These are phyloP conservation scores for Trichoderma sp. DNA, from an alignment of 2,329 filamentous ascomycete genomes.

Conservation along the genomic window DNA sequence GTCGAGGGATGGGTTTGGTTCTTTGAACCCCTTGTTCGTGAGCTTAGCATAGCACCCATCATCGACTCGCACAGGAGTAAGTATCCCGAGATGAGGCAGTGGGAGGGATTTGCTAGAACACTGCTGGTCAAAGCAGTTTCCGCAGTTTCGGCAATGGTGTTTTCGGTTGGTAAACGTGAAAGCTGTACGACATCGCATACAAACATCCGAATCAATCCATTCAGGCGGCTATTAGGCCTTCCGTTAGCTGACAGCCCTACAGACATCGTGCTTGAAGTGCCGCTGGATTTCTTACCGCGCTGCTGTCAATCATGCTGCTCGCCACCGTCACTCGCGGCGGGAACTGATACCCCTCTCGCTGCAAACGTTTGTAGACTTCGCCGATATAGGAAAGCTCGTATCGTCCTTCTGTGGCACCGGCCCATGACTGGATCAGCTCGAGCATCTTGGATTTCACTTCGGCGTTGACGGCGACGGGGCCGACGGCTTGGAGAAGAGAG, in stretches of 20 bases:
- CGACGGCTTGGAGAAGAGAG: slow-evolving; percentile 80
- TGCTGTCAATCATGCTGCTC: slow-evolving; percentile 98
- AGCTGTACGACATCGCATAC: slow-evolving; percentile 91
- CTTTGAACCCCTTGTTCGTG: slow-evolving; percentile 61
- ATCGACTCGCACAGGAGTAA: slow-evolving; percentile 88
- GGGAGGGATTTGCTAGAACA: slow-evolving; percentile 88
- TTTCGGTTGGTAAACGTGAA: slow-evolving; percentile 99
- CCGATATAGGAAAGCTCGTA: slow-evolving; percentile 81
- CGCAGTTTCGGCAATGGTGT: slow-evolving; percentile 96
- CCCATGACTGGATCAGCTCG: slow-evolving; percentile 91
- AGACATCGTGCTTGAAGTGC: not conserved
- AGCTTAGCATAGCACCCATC: slow-evolving; percentile 92
- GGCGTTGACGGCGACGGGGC: slow-evolving; percentile 69
- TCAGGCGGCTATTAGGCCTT: slow-evolving; percentile 69
- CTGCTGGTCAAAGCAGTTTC: slow-evolving; percentile 93
- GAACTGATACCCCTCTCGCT: slow-evolving; percentile 83
- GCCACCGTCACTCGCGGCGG: slow-evolving; percentile 82
- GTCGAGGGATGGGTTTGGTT: slow-evolving; percentile 44
- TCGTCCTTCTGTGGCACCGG: slow-evolving; percentile 80
- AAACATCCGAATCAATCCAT: slow-evolving; percentile 97
- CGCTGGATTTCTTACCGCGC: slow-evolving; percentile 61
- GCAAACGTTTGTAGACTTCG: slow-evolving; percentile 79
- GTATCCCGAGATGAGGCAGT: slow-evolving; percentile 87
- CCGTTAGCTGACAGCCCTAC: slow-evolving; percentile 3
- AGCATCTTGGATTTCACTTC: slow-evolving; percentile 89